Conservation (phyloP, 306 rosid species). For the Prunus dulcis region DNA sequence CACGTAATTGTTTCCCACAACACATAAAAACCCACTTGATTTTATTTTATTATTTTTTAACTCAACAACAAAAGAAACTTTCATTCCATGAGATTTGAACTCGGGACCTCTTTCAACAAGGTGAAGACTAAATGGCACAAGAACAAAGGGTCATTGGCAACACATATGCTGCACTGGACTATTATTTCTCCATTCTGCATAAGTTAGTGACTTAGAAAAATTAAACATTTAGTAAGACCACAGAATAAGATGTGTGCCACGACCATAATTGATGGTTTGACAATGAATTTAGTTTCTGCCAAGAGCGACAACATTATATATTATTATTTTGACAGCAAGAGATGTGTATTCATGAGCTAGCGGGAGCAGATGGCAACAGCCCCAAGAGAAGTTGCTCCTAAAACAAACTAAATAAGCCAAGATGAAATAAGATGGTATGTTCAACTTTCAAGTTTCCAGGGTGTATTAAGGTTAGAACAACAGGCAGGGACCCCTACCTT, state of each 20-base stretch:
- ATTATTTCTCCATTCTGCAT: background rate
- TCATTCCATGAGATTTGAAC: background rate
- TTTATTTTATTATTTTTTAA: too few species aligned
- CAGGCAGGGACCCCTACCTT: constrained; percentile 44
- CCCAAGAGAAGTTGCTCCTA: background rate
- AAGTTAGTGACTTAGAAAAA: background rate
- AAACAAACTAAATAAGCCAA: background rate
- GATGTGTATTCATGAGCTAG: background rate
- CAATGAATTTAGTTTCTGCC: background rate
- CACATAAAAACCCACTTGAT: background rate
- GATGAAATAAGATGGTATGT: background rate
- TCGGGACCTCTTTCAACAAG: background rate
- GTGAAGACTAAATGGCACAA: too few species aligned
- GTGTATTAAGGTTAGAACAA: background rate
- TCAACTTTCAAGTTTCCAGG: background rate
- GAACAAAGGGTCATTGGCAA: background rate
- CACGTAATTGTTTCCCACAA: background rate
- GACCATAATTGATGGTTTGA: background rate
- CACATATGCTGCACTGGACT: background rate
- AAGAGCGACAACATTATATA: background rate
- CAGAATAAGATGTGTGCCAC: background rate
- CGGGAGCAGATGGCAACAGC: background rate
- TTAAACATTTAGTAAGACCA: background rate
- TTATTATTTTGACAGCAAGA: background rate
- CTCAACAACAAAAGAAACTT: background rate